Evolutionary conservation across 495 filamentous ascomycete species (phyloP).

Genomic region (Penicillium roqueforti): DNA sequence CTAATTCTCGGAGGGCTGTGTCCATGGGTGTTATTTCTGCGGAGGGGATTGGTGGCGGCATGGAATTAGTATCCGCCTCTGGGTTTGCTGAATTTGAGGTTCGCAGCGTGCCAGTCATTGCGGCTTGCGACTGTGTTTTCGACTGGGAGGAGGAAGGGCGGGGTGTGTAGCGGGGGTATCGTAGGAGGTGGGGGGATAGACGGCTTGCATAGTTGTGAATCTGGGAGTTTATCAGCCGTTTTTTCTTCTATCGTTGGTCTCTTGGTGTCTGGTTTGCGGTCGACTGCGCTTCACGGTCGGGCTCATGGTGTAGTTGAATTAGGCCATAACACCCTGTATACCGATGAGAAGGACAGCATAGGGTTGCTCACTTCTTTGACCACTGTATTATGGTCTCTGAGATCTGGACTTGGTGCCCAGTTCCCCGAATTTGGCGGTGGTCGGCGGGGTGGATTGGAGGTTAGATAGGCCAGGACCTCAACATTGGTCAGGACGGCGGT

Average conservation of each 20-base stretch:
- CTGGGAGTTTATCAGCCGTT: conserved; percentile 16
- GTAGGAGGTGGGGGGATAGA: conserved; percentile 37
- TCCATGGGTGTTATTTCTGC: conserved; percentile 34
- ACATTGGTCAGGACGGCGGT: conserved; percentile 60
- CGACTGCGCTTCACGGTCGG: neutral
- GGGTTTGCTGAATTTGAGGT: conserved; percentile 12
- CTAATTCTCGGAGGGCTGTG: conserved; percentile 35
- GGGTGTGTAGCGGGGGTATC: conserved; percentile 32
- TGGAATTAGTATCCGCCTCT: conserved; percentile 11
- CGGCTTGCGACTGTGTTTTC: conserved; percentile 26
- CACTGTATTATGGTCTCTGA: conserved; percentile 48
- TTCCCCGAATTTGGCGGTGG: conserved; percentile 37
- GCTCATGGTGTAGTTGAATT: neutral
- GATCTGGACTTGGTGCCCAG: conserved; percentile 42
- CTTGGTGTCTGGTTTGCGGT: neutral
- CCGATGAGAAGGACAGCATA: neutral
- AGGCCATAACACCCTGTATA: neutral
- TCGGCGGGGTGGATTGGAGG: conserved; percentile 42
- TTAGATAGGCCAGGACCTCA: conserved; percentile 59
- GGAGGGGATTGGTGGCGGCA: neutral
- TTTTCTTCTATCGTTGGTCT: neutral
- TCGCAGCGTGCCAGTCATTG: conserved; percentile 23
- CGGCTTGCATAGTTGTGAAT: conserved; percentile 45
- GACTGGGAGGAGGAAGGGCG: conserved; percentile 19
- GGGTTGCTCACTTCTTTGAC: conserved; percentile 41